Conservation (phyloP, 176 grass and related monocot species). For the Hordeum marinum region DNA sequence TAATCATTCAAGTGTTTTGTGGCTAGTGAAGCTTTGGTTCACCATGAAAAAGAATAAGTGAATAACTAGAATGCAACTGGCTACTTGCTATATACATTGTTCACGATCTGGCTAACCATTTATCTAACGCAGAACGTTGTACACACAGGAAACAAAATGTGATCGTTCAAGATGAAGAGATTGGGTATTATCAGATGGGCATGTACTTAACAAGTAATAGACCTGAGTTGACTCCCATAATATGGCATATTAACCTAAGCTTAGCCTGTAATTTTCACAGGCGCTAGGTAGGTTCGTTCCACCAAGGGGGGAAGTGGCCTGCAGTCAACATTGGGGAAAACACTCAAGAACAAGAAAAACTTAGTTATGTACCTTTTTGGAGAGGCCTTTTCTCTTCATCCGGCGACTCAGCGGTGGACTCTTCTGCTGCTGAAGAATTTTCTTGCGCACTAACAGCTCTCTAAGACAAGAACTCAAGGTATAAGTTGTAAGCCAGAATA, state of each 20-base stretch:
- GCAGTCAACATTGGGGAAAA: neutral
- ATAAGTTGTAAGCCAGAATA: slow-evolving; percentile 16
- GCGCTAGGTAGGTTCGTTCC: neutral
- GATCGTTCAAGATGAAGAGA: neutral
- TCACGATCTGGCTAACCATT: neutral
- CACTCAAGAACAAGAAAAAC: neutral
- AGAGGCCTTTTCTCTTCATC: slow-evolving; percentile 56
- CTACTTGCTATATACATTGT: neutral
- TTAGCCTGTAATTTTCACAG: slow-evolving; percentile 2
- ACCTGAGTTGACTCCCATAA: neutral
- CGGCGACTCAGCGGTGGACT: slow-evolving; percentile 28
- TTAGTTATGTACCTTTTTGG: slow-evolving; percentile 47
- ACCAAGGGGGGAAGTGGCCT: neutral
- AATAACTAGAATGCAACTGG: neutral
- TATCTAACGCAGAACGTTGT: neutral
- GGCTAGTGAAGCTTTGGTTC: neutral
- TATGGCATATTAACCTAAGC: neutral
- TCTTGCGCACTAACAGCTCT: slow-evolving; percentile 43
- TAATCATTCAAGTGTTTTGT: neutral
- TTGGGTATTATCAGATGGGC: neutral
- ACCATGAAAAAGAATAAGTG: slow-evolving; percentile 2
- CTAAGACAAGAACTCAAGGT: slow-evolving; percentile 30
- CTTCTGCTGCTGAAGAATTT: slow-evolving; percentile 32
- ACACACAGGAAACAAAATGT: neutral
- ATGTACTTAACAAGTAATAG: slow-evolving; percentile 13